Base-by-base conservation (phyloP, 805 yeast genomes). In the Yueomyces sp. region DNA sequence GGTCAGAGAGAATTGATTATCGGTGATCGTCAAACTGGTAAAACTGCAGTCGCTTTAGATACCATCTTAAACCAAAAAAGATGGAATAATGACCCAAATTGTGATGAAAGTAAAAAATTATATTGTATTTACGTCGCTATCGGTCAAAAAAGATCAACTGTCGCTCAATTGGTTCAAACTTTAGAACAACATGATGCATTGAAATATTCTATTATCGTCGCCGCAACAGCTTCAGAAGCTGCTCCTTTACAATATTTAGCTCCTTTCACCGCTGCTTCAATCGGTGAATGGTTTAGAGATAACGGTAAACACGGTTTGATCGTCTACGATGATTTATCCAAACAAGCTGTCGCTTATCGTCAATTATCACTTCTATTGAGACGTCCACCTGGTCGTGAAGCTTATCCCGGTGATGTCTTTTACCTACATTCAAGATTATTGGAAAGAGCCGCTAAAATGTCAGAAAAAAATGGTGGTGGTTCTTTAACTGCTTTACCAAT, bases 231-330 rank as follows among this genome's bases (percentile, higher is more conserved):
- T 59, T 92, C 98, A 52, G 98, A 92, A 79, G 98, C 98, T 60
- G 98, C 99, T 70, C 99, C 98, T 70, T 79, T 92, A 72, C 99
- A 92, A 79, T 92, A 87, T 79, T 75, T 92, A 69, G 97, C 99
- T 77, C 99, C 99, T 70, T 92, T 92, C 95, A 86, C 98, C 60
- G 99, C 88, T 58, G 83, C 95, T 69, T 95, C 99, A 65, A 88
- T 92, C 69, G 96, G 97, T 77, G 99, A 92, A 78, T 92, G 98
- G 98, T 92, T 92, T 94, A 86, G 98, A 81, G 99, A 92, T 79
- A 92, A 90, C 73, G 96, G 95, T 68, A 85, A 73, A 70, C 97
- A 92, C 73, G 94, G 97, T 61, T 76, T 90, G 74, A 92, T 90
- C 71, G 74, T 86, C 81, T 90, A 76, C 74, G 97, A 90, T 71